Conservation (phyloP, 139 green algal genomes). For the Tetraselmis chui region DNA sequence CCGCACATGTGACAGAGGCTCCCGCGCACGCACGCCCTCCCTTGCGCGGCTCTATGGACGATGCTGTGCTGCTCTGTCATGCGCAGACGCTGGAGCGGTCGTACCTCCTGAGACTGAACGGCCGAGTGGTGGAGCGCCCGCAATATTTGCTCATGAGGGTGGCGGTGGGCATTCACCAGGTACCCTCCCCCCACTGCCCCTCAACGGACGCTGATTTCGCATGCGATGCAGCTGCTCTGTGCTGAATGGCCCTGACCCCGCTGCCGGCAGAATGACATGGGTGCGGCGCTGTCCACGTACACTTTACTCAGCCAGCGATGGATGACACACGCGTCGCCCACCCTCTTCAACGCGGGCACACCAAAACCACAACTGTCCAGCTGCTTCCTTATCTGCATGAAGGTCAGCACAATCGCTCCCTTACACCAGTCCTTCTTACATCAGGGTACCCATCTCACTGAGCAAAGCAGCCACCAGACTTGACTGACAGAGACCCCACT, state of each 20-base stretch:
- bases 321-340: constrained; percentile 30
- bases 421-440: too few relatives aligned
- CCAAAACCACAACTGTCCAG: constrained; percentile 13
- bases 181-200: too few relatives aligned
- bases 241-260: too few relatives aligned
- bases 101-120: constrained; percentile 18
- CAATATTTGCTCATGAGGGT: constrained; percentile 41
- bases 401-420: too few relatives aligned
- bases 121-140: constrained; percentile 23
- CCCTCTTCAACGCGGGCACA: constrained; percentile 37
- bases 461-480: too few relatives aligned
- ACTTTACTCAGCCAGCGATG: constrained; percentile 10
- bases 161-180: constrained; percentile 24
- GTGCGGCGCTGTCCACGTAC: constrained; percentile 23
- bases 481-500: too few relatives aligned
- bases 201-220: not conserved
- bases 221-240: too few relatives aligned
- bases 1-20: not conserved
- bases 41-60: not conserved
- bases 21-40: not conserved
- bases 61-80: too few relatives aligned
- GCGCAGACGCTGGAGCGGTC: constrained; percentile 11
- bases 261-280: constrained; percentile 12
- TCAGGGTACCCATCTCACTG: too few relatives aligned
- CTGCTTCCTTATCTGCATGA: constrained; percentile 30